A percentile compares a stretch with the other conserved stretches of the same genome.
Evolutionary conservation across 768 basidiomycete genomes (phyloP).

Genomic region (Trametes punicea): DNA sequence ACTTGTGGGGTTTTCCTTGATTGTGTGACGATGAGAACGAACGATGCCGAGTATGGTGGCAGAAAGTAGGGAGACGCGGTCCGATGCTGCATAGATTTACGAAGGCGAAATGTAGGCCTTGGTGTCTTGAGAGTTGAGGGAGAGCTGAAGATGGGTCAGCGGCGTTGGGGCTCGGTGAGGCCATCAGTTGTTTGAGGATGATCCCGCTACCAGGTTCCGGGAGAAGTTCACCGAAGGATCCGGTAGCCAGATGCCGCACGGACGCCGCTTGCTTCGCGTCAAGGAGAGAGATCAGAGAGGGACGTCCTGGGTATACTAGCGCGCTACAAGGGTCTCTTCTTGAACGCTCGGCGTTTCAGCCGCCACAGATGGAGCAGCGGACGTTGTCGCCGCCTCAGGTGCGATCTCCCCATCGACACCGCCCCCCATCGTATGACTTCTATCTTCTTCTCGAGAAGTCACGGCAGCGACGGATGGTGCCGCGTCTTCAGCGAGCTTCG

Average conservation of each 20-base stretch:
- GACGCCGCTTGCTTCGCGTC: neutral
- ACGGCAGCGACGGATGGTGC: neutral
- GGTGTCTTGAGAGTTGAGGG: conserved; percentile 11
- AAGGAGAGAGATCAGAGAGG: neutral
- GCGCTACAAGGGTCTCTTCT: neutral
- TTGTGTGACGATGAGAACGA: neutral
- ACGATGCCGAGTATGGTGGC: neutral
- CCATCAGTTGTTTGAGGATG: neutral
- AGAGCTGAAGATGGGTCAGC: neutral
- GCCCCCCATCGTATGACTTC: neutral
- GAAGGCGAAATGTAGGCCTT: conserved; percentile 22
- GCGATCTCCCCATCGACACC: neutral
- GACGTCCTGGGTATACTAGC: neutral
- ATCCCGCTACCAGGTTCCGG: no score
- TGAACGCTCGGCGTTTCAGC: neutral
- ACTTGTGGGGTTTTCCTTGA: neutral
- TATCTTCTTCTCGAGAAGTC: neutral
- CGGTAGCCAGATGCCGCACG: neutral
- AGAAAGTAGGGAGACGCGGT: neutral
- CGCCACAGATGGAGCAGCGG: neutral
- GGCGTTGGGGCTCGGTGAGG: neutral
- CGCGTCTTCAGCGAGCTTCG: neutral
- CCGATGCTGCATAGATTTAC: conserved; percentile 5
- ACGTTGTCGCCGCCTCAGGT: neutral
- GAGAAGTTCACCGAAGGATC: neutral